Base-by-base conservation (phyloP, 192 early-diverging fungal species). In the Coemansia guatemalensis region DNA sequence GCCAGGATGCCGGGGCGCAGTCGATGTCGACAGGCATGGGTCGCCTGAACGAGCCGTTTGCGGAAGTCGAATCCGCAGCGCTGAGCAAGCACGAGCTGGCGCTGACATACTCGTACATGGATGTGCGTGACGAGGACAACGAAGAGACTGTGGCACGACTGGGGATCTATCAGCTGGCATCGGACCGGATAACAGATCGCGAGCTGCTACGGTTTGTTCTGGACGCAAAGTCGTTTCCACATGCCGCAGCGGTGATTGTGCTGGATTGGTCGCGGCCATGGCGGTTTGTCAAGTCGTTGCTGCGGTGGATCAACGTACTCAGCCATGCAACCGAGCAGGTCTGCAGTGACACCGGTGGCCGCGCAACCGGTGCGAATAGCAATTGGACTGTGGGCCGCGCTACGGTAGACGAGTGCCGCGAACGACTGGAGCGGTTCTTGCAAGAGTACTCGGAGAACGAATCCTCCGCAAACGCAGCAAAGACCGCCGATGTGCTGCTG, bases 181-280 rank as follows among this genome's bases (percentile, higher is more conserved):
- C 88, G 48, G 85, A 86, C 63, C 78, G 87, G 53, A 72, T 83
- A 24, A 81, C 87, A 55, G 92, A 88, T 62, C 77, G 83, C 61
- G 85, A 85, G 51, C 75, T 93, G 60, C 77, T 95, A 30, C 80
- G 75, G 53, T 90, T 90, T 71, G 90, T 88, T 30, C 70, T 95
- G 49, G 88, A 86, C 62, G 71, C 83, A 32, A 81, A 85, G 21
- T 82, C 89, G 18, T 64, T 93, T 29, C 62, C 83, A 0, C 82
- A 87, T 58, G 82, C 88, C 0, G 71, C 88, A 25, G 87, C 91
- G 0, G 76, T 95, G 1, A 83, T 98, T 53, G 87, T 89, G 48
- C 78, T 98, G 48, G 95, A 98, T 79, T 98, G 95, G 95, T 83
- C 87, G 22, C 82, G 84, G 72, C 95, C 95, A 21, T 95, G 93